Evolutionary conservation across 2,329 filamentous ascomycete species (phyloP).

Genomic region (Chaetomium globosum): DNA sequence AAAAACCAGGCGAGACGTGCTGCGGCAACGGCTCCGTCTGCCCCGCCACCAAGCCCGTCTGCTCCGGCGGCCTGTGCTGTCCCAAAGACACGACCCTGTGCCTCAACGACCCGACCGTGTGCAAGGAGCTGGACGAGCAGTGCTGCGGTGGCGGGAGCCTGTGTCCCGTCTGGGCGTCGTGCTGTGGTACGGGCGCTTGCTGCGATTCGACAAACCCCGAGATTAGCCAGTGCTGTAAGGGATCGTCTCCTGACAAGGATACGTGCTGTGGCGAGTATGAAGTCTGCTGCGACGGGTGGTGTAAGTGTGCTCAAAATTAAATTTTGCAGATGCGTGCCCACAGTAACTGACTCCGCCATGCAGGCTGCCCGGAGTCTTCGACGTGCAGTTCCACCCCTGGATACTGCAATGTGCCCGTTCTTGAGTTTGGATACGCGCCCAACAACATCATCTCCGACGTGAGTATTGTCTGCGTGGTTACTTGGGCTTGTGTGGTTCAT

Average conservation of each 20-base stretch:
- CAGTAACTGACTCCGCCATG: neutral
- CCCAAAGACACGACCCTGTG: neutral
- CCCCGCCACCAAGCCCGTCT: constrained; percentile 1
- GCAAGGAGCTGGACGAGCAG: constrained; percentile 1
- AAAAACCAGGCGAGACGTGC: constrained; percentile 3
- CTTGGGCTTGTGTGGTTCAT: neutral
- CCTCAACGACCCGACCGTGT: neutral
- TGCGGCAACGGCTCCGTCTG: neutral
- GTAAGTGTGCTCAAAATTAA: neutral
- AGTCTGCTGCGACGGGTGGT: constrained; percentile 11
- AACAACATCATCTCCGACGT: constrained; percentile 8
- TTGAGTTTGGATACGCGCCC: neutral
- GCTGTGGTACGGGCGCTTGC: constrained; percentile 2
- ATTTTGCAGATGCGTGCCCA: too few species aligned
- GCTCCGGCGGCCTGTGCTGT: neutral
- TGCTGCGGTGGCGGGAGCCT: neutral
- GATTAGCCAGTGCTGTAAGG: neutral
- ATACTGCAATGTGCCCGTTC: constrained; percentile 2
- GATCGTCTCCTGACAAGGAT: constrained; percentile 4
- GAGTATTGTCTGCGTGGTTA: neutral
- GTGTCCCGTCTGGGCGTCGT: neutral
- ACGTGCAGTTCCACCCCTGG: neutral
- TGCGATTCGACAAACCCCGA: neutral
- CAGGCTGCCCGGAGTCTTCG: neutral
- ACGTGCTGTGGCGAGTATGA: constrained; percentile 8